Percentiles rank a stretch among this genome's conserved stretches.
Conservation (phyloP, 2,329 filamentous ascomycete genomes). For the Diplodia scrobiculata region DNA sequence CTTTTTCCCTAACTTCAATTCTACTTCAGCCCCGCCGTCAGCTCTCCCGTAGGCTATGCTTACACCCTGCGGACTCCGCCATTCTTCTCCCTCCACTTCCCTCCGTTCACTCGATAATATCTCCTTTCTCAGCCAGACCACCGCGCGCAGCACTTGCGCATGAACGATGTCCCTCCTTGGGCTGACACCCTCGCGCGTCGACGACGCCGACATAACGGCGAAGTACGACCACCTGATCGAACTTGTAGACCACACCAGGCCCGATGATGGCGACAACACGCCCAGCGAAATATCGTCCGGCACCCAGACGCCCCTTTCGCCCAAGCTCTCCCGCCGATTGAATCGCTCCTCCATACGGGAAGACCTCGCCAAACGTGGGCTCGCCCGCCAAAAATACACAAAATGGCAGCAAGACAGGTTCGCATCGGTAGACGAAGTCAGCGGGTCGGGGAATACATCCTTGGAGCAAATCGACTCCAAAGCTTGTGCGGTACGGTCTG, state of each 20-base stretch:
- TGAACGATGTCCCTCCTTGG: conserved; percentile 25
- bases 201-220: conserved; percentile 22
- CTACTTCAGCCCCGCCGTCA: neutral
- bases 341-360: conserved; percentile 37
- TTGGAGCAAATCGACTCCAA: conserved; percentile 26
- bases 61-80: neutral
- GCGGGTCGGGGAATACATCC: neutral
- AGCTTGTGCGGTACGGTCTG: neutral
- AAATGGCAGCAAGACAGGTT: conserved; percentile 37
- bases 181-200: conserved; percentile 16
- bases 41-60: neutral
- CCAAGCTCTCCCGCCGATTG: conserved; percentile 30
- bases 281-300: conserved; percentile 32
- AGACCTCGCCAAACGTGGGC: conserved; percentile 31
- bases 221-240: conserved; percentile 65
- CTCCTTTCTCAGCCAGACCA: neutral
- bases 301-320: conserved; percentile 7
- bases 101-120: neutral
- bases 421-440: conserved; percentile 1
- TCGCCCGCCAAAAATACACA: conserved; percentile 41
- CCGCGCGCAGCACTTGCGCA: neutral
- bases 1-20: conserved; percentile 6
- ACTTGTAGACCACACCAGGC: conserved; percentile 61
- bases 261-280: conserved; percentile 43
- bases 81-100: neutral